phyloP scores from a whole-genome alignment of 1,284 basidiomycete genomes.

The Papiliotrema nemorosa region DNA sequence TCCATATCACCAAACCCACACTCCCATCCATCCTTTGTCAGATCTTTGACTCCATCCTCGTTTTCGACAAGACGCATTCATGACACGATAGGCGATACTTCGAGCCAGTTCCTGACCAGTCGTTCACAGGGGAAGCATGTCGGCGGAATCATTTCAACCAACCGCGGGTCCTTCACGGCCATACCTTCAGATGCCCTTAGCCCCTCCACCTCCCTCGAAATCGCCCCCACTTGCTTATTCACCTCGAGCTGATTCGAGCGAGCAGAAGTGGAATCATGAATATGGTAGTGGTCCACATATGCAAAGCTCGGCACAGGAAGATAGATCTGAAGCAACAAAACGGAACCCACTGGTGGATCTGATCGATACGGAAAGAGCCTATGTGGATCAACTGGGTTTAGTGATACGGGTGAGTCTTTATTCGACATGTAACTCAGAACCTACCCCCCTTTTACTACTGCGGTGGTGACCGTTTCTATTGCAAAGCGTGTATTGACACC shows the following conservation, averaged over 20 bases:
- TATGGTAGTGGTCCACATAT: neutral
- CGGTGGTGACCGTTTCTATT: constrained; percentile 2
- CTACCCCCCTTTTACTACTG: constrained; percentile 2
- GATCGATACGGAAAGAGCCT: constrained; percentile 86
- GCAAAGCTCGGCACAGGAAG: constrained; percentile 1
- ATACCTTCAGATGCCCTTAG: constrained; percentile 2
- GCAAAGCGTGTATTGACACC: neutral
- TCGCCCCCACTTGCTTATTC: constrained; percentile 7
- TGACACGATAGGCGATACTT: neutral
- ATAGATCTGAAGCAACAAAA: constrained; percentile 14
- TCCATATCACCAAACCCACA: neutral
- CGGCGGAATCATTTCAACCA: constrained; percentile 14
- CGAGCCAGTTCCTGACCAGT: neutral
- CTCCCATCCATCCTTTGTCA: too few species aligned
- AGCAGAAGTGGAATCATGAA: constrained; percentile 4
- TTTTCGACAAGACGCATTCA: neutral
- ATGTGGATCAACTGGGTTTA: constrained; percentile 85
- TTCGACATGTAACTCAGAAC: neutral
- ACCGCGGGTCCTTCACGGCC: constrained; percentile 4
- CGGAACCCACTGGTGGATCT: constrained; percentile 84
- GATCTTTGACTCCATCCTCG: neutral
- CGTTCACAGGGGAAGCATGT: neutral
- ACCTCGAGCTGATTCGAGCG: neutral
- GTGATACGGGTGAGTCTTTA: constrained; percentile 75
- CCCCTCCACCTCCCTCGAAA: constrained; percentile 2